Evolutionary conservation across 306 rosid species (phyloP).

Genomic region (Geum urbanum): DNA sequence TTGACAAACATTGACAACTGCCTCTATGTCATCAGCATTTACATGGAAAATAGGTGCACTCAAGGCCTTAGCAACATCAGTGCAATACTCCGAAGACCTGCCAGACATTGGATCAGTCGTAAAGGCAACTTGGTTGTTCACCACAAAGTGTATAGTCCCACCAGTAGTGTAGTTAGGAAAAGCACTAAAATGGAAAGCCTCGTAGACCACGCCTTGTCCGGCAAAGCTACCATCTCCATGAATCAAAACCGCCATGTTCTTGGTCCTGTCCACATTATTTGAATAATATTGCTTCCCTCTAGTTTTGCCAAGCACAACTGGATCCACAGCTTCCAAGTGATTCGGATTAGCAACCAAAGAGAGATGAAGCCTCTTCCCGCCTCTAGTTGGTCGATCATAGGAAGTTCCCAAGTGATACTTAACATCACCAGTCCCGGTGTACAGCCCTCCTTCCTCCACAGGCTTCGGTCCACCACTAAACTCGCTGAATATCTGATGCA

Average conservation of each 20-base stretch:
- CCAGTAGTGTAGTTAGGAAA: conserved; percentile 91
- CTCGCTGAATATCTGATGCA: conserved; percentile 80
- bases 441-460: conserved; percentile 77
- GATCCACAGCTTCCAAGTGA: conserved; percentile 93
- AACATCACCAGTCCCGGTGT: conserved; percentile 95
- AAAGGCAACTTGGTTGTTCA: conserved; percentile 93
- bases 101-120: conserved; percentile 87
- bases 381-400: conserved; percentile 87
- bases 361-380: conserved; percentile 73
- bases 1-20: conserved; percentile 91
- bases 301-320: conserved; percentile 90
- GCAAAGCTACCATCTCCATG: conserved; percentile 99
- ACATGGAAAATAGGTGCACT: conserved; percentile 91
- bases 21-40: conserved; percentile 90
- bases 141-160: conserved; percentile 85
- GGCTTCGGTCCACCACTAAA: conserved; percentile 77
- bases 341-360: conserved; percentile 94
- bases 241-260: conserved; percentile 76
- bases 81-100: conserved; percentile 87
- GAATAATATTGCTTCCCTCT: conserved; percentile 87
- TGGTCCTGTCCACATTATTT: conserved; percentile 60
- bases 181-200: conserved; percentile 91
- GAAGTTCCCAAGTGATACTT: conserved; percentile 94
- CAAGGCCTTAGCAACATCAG: conserved; percentile 94
- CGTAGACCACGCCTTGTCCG: conserved; percentile 96